A percentile compares a stretch with the other conserved stretches of the same genome.
Conservation (phyloP, 1,139 yeast species). For the Candida albicans region DNA sequence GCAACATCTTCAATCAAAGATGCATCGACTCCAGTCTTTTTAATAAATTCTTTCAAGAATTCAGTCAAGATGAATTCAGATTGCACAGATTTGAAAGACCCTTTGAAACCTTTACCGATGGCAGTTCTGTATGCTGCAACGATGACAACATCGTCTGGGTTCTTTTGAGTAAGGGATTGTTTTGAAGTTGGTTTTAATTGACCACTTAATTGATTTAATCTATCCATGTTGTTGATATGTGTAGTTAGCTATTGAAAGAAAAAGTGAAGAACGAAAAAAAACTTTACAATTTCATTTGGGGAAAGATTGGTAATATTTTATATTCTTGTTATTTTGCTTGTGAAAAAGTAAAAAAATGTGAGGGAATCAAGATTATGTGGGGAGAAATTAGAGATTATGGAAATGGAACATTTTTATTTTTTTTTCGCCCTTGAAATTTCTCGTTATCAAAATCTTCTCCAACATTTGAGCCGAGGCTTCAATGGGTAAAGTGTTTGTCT, state of each 20-base stretch:
- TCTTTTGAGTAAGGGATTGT: constrained; percentile 50
- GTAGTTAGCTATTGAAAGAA: neutral
- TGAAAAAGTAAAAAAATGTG: constrained; percentile 3
- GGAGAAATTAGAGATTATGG: neutral
- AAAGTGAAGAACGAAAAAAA: neutral
- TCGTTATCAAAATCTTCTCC: too few species aligned
- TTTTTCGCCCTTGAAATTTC: neutral
- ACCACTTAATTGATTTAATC: constrained; percentile 59
- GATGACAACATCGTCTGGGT: constrained; percentile 84
- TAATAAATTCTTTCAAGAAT: constrained; percentile 62
- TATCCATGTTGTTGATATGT: constrained; percentile 44
- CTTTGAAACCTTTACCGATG: constrained; percentile 81
- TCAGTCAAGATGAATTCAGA: constrained; percentile 71
- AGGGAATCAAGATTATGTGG: constrained; percentile 1
- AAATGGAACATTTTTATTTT: neutral
- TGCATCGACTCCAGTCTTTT: constrained; percentile 63
- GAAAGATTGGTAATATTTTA: constrained; percentile 2
- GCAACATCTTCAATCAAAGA: constrained; percentile 75
- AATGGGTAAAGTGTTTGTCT: too few species aligned
- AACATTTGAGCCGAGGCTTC: too few species aligned
- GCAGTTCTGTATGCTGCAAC: constrained; percentile 91
- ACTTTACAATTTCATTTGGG: constrained; percentile 1
- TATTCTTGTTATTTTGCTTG: constrained; percentile 2
- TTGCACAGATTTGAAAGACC: constrained; percentile 72
- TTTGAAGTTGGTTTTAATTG: constrained; percentile 53